Evolutionary conservation across 306 rosid genomes (phyloP).

Genomic region (Castanea crenata): DNA sequence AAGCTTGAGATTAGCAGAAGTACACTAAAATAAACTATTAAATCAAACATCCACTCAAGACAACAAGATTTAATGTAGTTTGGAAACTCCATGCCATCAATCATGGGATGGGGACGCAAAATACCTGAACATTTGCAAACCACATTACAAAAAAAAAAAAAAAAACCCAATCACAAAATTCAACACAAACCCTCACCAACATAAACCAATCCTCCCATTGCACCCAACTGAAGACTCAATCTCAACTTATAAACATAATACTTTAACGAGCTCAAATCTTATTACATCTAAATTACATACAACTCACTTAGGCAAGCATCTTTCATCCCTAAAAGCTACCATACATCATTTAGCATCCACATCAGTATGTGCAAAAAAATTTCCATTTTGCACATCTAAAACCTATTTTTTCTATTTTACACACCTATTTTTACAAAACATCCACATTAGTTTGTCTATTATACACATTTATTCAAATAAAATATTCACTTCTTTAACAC

Average conservation of each 20-base stretch:
- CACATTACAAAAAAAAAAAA: not conserved
- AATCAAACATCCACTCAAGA: not conserved
- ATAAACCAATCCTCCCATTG: not conserved
- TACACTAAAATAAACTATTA: not conserved
- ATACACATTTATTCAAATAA: too few species aligned
- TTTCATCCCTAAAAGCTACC: not conserved
- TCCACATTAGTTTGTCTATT: too few species aligned
- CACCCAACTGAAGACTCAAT: not conserved
- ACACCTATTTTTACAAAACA: too few species aligned
- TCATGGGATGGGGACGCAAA: not conserved
- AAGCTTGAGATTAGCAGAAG: not conserved
- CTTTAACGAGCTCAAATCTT: not conserved
- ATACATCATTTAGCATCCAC: not conserved
- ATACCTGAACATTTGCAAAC: not conserved
- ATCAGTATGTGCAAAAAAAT: too few species aligned
- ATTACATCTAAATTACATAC: not conserved
- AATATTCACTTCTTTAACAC: too few species aligned
- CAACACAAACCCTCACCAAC: not conserved
- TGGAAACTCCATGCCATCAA: not conserved
- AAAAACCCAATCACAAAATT: not conserved
- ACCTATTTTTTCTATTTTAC: too few species aligned
- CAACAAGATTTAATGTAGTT: not conserved
- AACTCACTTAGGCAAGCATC: not conserved
- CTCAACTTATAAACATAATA: not conserved
- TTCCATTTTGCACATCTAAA: too few species aligned